Evolutionary conservation across 2,329 filamentous ascomycete genomes (phyloP), one percentile per base, ranked within the genome.

Genomic region (Cylindrodendrum hubeiense): DNA sequence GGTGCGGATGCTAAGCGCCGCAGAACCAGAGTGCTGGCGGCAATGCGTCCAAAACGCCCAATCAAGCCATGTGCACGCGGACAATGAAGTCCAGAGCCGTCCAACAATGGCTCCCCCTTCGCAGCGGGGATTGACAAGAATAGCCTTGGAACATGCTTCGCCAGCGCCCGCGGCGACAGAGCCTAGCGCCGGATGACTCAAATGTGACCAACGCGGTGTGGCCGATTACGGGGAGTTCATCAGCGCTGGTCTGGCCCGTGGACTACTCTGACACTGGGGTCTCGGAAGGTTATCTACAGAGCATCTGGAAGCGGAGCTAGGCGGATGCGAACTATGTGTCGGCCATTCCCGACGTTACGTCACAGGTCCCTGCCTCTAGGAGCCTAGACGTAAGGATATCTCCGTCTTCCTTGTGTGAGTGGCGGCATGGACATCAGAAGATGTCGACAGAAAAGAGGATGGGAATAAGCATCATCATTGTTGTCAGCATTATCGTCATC

Each of bases 1-100:
- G 46, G 34, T 47, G 17, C 19, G 26, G 39, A 50, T 50, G 41
- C 55, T 64, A 64, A 64, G 61, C 61, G 61, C 61, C 55, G 55
- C 24, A 26, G 26, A 34, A n/a, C 37, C 19, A 26, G 15, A 24
- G 15, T 46, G 54, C 19, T 33, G 55, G 61, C 55, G 61, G 50
- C 55, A 63, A 63, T 37, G 55, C 55, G 46, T 21, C 34, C 26
- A n/a, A 57, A 24, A 49, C 17, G 17, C 33, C 61, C 55, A 64
- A 64, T 64, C 43, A 64, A 12, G 21, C 43, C 43, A 15, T 9
- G 24, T 37, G n/a, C 43, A 24, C 21, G 33, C 17, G 15, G 26
- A 46, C 50, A 24, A 19, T 10, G 34, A 47, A 22, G 54, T 24
- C 37, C 51, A 59, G 41, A 49, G 33, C 26, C 26, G n/a, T 33